Base-by-base conservation (phyloP, 768 basidiomycete genomes). In the Mycena belliarum region DNA sequence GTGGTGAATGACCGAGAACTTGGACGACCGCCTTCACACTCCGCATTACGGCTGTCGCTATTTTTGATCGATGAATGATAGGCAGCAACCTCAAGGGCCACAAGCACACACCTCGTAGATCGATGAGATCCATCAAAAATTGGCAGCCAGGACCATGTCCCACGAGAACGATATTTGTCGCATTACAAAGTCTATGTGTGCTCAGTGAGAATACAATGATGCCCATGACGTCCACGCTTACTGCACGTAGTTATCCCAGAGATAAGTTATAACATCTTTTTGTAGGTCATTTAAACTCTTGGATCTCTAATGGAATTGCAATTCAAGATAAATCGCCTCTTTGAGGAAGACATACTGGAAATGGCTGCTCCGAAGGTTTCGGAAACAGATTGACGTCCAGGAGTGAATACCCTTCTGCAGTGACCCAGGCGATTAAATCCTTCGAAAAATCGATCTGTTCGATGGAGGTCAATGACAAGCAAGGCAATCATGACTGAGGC, bases 191-290 rank as follows among this genome's bases (percentile, higher is more conserved):
- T 57, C 93, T 95, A 64, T 7, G 43, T 12, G 55, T 16, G 43
- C 57, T 59, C 33, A 56, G 52, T 33, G 28, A 35, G 26, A 21
- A n/a, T 46, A 32, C 29, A 32, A 49, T 44, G 0, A 35, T 40
- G 38, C 41, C 16, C 37, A 20, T 9, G 47, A 21, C 21, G 46
- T 6, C 43, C 45, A n/a, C 18, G 70, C 90, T 57, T 65, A 97
- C 95, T 90, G 86, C 60, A 98, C 79, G 67, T 95, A 95, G 66
- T 98, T 96, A 71, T 98, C 96, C 97, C 97, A 99, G 12, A 98
- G 71, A 69, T 98, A 96, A 4, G 80, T 79, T 56, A 96, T 69
- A 23, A 95, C 73, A 26, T 89, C 84, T 46, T 71, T 78, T 9
- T 78, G 79, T 40, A 78, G 76, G 42, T 80, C 77, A 45, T 78